phyloP scores from a whole-genome alignment of 768 basidiomycete genomes.

The Leccinum pellstonianum region DNA sequence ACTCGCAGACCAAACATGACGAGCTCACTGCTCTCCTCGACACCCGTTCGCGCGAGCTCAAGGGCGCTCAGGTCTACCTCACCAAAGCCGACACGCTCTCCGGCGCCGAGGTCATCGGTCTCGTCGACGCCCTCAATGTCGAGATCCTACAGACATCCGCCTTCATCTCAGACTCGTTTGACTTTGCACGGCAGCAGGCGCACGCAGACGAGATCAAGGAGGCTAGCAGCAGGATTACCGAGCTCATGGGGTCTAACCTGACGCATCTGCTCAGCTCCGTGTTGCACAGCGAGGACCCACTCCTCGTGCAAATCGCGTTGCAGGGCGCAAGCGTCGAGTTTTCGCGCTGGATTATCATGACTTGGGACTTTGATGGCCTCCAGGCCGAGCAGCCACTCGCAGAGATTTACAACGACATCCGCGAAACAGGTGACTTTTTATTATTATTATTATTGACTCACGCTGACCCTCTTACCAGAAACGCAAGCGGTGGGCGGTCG shows the following conservation, averaged over 20 bases:
- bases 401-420: constrained; percentile 40
- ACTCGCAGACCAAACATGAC: constrained; percentile 23
- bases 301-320: constrained; percentile 41
- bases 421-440: constrained; percentile 39
- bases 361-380: constrained; percentile 35
- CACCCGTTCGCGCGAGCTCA: constrained; percentile 39
- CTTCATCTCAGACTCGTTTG: constrained; percentile 42
- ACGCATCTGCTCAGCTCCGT: constrained; percentile 26
- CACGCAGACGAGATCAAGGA: constrained; percentile 29
- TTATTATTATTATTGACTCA: too few species aligned
- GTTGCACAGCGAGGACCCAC: constrained; percentile 32
- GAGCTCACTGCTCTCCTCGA: constrained; percentile 34
- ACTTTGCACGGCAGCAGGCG: constrained; percentile 26
- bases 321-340: constrained; percentile 35
- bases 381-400: constrained; percentile 29
- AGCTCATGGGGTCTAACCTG: constrained; percentile 32
- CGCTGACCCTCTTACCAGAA: constrained; percentile 33
- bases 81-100: constrained; percentile 44
- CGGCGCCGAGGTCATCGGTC: constrained; percentile 41
- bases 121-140: constrained; percentile 42
- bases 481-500: constrained; percentile 51
- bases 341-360: constrained; percentile 33
- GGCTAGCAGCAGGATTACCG: constrained; percentile 27
- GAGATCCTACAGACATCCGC: constrained; percentile 49
- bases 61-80: constrained; percentile 43